A percentile compares a stretch with the other conserved stretches of the same genome.
These are phyloP conservation scores for Solanum ahanhuiri DNA, from an alignment of 257 asterid species.

Conservation along the genomic window DNA sequence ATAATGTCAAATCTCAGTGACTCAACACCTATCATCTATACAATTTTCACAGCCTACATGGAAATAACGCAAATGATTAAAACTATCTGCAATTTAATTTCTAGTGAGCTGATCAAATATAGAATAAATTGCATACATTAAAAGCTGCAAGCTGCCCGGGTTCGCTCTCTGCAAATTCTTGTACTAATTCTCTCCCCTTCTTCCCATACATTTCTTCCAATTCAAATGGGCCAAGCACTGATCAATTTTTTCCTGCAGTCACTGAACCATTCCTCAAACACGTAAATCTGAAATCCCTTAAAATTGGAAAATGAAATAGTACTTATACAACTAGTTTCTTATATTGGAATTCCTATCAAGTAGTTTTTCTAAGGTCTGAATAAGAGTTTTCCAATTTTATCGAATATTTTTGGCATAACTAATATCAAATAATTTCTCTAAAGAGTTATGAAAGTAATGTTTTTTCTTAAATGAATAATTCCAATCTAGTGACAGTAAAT, in stretches of 20 bases:
- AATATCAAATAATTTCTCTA: neutral
- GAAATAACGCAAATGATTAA: neutral
- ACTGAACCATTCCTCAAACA: slow-evolving; percentile 34
- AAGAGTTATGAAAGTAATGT: neutral
- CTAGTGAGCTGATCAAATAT: neutral
- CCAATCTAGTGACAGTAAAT: neutral
- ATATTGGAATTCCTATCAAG: neutral
- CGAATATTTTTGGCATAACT: neutral
- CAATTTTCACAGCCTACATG: neutral
- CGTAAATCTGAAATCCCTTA: neutral
- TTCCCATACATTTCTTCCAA: slow-evolving; percentile 49
- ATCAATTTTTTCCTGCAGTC: slow-evolving; percentile 8
- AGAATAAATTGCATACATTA: slow-evolving; percentile 29
- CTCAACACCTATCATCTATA: neutral
- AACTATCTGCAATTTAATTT: neutral
- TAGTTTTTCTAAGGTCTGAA: neutral
- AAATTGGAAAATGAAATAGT: neutral
- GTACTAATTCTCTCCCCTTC: slow-evolving; percentile 65
- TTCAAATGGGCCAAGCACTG: neutral
- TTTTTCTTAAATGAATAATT: neutral
- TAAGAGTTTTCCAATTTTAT: neutral
- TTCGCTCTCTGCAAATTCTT: slow-evolving; percentile 55
- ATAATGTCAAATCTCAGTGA: neutral
- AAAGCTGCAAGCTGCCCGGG: slow-evolving; percentile 69
- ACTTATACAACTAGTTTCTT: neutral